A percentile compares a stretch with the other conserved stretches of the same genome.
These are phyloP conservation scores for Aspergillus haitiensis DNA, from an alignment of 495 filamentous ascomycete species.

Conservation along the genomic window DNA sequence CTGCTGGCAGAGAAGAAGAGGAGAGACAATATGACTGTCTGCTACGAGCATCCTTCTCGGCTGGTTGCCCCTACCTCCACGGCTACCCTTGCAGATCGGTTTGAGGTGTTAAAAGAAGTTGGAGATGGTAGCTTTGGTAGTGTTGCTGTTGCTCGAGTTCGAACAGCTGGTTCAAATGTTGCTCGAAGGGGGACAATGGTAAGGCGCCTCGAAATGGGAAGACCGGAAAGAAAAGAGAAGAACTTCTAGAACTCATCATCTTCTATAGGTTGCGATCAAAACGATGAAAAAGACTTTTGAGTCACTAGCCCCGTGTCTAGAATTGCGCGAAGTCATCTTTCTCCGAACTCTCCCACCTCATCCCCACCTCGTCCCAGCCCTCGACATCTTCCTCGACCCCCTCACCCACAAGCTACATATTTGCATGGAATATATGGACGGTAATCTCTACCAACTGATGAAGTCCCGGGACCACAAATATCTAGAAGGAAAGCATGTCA, in stretches of 20 bases:
- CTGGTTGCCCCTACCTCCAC: constrained; percentile 52
- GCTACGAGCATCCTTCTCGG: constrained; percentile 60
- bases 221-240: background rate
- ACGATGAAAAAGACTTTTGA: constrained; percentile 99
- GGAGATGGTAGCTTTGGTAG: constrained; percentile 99
- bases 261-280: constrained; percentile 88
- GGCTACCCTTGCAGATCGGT: constrained; percentile 74
- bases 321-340: constrained; percentile 96
- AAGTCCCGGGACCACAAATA: constrained; percentile 94
- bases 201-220: constrained; percentile 37
- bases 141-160: constrained; percentile 86
- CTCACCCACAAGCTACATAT: constrained; percentile 95
- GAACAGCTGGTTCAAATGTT: constrained; percentile 82
- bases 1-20: constrained; percentile 48
- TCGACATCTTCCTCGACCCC: constrained; percentile 98
- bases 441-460: constrained; percentile 98
- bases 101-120: constrained; percentile 96
- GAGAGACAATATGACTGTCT: constrained; percentile 63
- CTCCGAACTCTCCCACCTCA: constrained; percentile 83
- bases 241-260: constrained; percentile 24
- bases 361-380: constrained; percentile 88
- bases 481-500: constrained; percentile 86
- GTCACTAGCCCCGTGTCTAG: constrained; percentile 81
- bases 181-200: constrained; percentile 92
- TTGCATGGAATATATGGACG: constrained; percentile 99